Evolutionary conservation across 306 rosid species (phyloP), one percentile per base, ranked within the genome.

Genomic region (Macrotyloma uniflorum): DNA sequence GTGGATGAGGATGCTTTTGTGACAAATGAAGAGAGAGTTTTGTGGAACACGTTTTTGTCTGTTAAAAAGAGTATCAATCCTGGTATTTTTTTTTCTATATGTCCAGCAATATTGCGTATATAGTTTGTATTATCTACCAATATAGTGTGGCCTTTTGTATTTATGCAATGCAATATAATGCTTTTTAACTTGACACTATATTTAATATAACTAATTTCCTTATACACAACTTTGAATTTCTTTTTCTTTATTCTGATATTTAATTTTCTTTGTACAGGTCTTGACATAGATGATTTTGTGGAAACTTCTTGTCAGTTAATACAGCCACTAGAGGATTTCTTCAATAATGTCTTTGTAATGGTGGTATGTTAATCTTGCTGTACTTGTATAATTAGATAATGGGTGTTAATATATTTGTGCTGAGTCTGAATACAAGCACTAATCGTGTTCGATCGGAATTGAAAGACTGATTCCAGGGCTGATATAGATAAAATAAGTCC

Each of bases 281-380:
- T 90, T 12, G 97, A 88, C 77, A 83, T 92, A 0, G 89, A 88
- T 50, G 89, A 79, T 54, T 94, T 94, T 75, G 62, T 90, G 32
- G 86, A 88, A 70, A 84, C 87, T 84, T 94, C 98, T 51, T 87
- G 89, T 22, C 83, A 92, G 63, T 88, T 94, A n/a, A 76, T 92
- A 45, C 86, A 90, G 79, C 98, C 98, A 22, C 97, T 94, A 28
- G 97, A 94, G 16, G 88, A 94, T 83, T 94, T 92, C 93, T 94
- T 94, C 26, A 83, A 87, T 33, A 80, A 77, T 73, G 98, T 94
- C 73, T 94, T 90, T 9, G 98, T 92, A 64, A 94, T 92, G 98
- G 97, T 90, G 98, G 98, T 94, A 92, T 11, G 98, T 84, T 78
- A 53, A 15, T 77, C 62, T 67, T 19, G 24, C 79, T 12, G 22